phyloP scores from a whole-genome alignment of 148 eudicot species.

The Vaccinium vitisidaea region DNA sequence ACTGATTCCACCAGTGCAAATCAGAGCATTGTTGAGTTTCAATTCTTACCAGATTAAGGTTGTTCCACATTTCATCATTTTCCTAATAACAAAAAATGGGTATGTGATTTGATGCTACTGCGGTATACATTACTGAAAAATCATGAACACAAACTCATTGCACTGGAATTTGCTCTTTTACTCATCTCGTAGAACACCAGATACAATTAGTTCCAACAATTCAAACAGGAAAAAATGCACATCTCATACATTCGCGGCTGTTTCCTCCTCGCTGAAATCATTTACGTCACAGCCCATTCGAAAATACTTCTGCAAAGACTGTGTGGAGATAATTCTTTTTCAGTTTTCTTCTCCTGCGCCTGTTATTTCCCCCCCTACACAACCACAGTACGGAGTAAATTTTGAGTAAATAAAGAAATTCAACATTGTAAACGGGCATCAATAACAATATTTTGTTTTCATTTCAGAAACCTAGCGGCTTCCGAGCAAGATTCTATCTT shows the following conservation, averaged over 20 bases:
- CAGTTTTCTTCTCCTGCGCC: constrained; percentile 57
- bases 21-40: background rate
- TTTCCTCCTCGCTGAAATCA: constrained; percentile 18
- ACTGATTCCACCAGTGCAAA: background rate
- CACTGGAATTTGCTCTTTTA: background rate
- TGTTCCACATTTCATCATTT: background rate
- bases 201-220: background rate
- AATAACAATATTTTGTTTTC: background rate
- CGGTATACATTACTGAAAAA: background rate
- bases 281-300: constrained; percentile 12
- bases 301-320: constrained; percentile 26
- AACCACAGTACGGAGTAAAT: background rate
- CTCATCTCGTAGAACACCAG: background rate
- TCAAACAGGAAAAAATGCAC: background rate
- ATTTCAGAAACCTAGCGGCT: background rate
- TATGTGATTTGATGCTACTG: background rate
- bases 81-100: background rate
- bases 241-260: background rate
- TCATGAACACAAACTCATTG: background rate
- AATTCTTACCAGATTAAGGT: background rate
- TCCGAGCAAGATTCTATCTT: background rate
- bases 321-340: constrained; percentile 46
- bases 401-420: background rate
- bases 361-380: constrained; percentile 52
- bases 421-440: background rate